These are phyloP conservation scores for Syzygium malaccense DNA, from an alignment of 441 rosid genomes.

Conservation along the genomic window DNA sequence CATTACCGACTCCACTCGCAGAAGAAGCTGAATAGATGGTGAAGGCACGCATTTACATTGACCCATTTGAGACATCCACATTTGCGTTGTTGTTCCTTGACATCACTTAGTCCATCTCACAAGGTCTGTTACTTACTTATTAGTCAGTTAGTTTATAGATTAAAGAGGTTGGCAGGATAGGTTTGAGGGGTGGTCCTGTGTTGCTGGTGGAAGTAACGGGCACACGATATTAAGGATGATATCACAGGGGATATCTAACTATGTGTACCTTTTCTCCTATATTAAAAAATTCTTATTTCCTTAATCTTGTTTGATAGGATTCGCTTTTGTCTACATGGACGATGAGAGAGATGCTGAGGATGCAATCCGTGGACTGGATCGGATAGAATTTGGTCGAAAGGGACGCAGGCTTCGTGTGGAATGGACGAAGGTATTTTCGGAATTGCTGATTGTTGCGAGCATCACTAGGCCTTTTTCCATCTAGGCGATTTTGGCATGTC, in stretches of 20 bases:
- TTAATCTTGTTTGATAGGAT: conserved; percentile 36
- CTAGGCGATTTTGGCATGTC: neutral
- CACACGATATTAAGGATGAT: neutral
- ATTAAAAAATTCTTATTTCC: neutral
- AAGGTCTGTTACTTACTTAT: conserved; percentile 91
- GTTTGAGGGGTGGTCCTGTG: conserved; percentile 19
- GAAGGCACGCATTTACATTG: conserved; percentile 64
- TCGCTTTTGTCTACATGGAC: conserved; percentile 93
- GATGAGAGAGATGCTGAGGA: conserved; percentile 98
- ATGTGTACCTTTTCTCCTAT: neutral
- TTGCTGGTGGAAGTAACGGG: conserved; percentile 16
- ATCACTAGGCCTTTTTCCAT: neutral
- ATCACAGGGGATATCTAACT: neutral
- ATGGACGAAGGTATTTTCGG: conserved; percentile 76
- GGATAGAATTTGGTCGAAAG: conserved; percentile 79
- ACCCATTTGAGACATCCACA: conserved; percentile 79
- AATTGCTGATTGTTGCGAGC: neutral
- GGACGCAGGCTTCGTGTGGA: conserved; percentile 96
- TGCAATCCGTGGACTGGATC: conserved; percentile 88
- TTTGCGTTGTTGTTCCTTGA: conserved; percentile 85
- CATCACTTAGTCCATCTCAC: conserved; percentile 65
- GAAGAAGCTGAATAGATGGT: conserved; percentile 59
- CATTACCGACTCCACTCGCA: conserved; percentile 13
- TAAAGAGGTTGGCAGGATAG: conserved; percentile 42
- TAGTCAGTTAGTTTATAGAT: conserved; percentile 63